A percentile compares a stretch with the other conserved stretches of the same genome.
These are phyloP conservation scores for Evernia prunastri DNA, from an alignment of 495 filamentous ascomycete species.

Conservation along the genomic window DNA sequence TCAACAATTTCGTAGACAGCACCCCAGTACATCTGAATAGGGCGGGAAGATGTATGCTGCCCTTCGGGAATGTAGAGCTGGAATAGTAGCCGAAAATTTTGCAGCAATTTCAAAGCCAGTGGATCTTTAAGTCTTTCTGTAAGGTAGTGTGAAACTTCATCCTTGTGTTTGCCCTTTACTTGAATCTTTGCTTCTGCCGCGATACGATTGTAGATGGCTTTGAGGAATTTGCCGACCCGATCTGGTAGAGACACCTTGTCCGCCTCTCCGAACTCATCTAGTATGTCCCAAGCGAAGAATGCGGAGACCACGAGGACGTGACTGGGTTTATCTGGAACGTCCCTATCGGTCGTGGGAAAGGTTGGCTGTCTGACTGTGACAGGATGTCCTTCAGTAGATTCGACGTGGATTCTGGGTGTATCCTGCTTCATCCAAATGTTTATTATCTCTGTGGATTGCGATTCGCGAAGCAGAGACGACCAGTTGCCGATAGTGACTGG, in stretches of 20 bases:
- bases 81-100: background rate
- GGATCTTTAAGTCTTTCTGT: background rate
- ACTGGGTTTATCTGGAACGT: background rate
- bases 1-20: background rate
- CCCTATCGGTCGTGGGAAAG: background rate
- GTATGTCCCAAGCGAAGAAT: slow-evolving; percentile 16
- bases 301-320: background rate
- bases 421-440: slow-evolving; percentile 19
- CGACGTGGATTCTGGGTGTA: slow-evolving; percentile 9
- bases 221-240: slow-evolving; percentile 8
- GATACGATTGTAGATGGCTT: slow-evolving; percentile 12
- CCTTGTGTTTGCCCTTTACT: background rate
- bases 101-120: background rate
- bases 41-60: background rate
- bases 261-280: slow-evolving; percentile 18
- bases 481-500: slow-evolving; percentile 1
- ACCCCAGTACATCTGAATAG: slow-evolving; percentile 6
- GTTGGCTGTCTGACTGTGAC: slow-evolving; percentile 7
- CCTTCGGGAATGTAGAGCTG: background rate
- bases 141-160: background rate
- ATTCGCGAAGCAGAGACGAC: background rate
- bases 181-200: background rate
- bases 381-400: background rate
- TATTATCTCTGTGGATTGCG: background rate
- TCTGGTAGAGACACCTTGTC: background rate